Conservation (phyloP, 2,329 filamentous ascomycete genomes). For the Pseudopyricularia javanii region DNA sequence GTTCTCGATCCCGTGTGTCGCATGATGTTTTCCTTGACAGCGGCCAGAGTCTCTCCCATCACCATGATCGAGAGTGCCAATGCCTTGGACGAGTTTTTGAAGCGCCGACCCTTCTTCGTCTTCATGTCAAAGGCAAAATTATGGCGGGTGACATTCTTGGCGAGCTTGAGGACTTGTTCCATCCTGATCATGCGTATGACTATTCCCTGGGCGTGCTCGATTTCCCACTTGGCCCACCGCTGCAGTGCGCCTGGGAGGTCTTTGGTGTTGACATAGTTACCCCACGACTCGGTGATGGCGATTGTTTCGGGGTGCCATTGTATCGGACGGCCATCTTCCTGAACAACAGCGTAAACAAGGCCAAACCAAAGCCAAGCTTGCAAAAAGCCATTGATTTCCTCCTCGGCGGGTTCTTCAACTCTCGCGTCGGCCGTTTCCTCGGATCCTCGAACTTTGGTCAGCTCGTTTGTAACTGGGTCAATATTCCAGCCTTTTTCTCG, state of each 20-base stretch:
- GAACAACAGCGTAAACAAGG: not conserved
- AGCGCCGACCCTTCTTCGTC: not conserved
- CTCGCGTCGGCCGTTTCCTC: no score
- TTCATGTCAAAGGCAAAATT: not conserved
- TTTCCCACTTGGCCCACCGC: not conserved
- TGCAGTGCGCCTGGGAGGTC: not conserved
- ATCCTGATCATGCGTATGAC: not conserved
- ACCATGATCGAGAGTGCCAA: not conserved
- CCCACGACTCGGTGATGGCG: not conserved
- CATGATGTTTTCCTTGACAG: not conserved
- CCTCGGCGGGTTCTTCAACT: no score
- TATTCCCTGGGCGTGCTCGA: not conserved
- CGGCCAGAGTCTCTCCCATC: not conserved
- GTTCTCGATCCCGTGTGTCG: no score
- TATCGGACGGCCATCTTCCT: not conserved
- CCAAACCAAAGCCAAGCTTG: not conserved
- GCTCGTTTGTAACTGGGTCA: no score
- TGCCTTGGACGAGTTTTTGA: not conserved
- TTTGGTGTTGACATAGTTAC: not conserved
- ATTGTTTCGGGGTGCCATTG: not conserved
- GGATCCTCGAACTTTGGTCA: no score
- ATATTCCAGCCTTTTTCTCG: no score
- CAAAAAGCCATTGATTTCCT: not conserved
- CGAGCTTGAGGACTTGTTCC: not conserved
- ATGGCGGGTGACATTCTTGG: not conserved